These are phyloP conservation scores for Odontarrhena argentea DNA, from an alignment of 345 rosid species.

Conservation along the genomic window DNA sequence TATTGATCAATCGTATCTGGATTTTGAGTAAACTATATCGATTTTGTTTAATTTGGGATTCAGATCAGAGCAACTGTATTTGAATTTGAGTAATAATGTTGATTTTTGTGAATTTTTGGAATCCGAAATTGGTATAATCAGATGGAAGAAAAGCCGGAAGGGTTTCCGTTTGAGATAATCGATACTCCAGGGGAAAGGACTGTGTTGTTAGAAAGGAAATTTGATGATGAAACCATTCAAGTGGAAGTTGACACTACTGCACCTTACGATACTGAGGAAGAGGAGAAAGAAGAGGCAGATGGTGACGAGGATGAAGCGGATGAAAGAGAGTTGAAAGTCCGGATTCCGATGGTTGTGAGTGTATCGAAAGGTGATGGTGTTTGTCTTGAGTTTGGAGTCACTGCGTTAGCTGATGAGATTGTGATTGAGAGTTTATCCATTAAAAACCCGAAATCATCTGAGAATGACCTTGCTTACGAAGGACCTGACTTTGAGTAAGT, in stretches of 20 bases:
- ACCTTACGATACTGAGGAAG: conserved; percentile 15
- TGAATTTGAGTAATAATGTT: background rate
- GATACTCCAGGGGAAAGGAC: conserved; percentile 66
- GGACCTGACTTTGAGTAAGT: conserved; percentile 73
- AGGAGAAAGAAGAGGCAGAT: conserved; percentile 35
- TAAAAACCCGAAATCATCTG: conserved; percentile 42
- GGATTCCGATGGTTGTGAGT: conserved; percentile 56
- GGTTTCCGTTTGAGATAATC: conserved; percentile 57
- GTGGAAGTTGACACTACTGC: conserved; percentile 55
- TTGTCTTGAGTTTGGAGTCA: conserved; percentile 55
- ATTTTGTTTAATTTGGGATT: background rate
- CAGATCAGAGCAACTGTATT: background rate
- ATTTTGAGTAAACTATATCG: background rate
- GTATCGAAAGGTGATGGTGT: conserved; percentile 47
- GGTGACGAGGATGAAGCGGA: conserved; percentile 28
- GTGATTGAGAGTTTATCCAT: conserved; percentile 58
- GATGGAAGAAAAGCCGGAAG: conserved; percentile 44
- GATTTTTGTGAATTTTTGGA: background rate
- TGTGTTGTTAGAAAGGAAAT: conserved; percentile 45
- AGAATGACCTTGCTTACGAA: conserved; percentile 52
- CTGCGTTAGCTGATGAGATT: conserved; percentile 56
- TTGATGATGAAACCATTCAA: conserved; percentile 51
- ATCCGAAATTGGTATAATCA: background rate
- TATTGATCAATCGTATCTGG: background rate
- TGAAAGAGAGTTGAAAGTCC: conserved; percentile 6